These are phyloP conservation scores for Wickerhamia fluorescens DNA, from an alignment of 805 yeast genomes.

Conservation along the genomic window DNA sequence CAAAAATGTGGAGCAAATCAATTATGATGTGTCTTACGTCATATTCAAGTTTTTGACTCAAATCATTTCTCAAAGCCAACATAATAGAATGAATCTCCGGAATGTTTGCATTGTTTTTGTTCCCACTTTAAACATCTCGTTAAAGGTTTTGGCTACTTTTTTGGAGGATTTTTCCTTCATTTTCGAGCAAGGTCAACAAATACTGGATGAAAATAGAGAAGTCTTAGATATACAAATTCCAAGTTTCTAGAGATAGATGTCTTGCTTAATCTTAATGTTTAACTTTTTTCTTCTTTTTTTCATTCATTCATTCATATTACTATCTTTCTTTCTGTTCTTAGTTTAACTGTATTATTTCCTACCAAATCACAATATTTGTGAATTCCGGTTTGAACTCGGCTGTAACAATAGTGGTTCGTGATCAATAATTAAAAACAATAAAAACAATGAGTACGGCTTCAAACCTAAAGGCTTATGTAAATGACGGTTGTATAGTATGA, in stretches of 20 bases:
- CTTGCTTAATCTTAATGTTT: too few relatives aligned
- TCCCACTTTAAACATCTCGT: constrained; percentile 67
- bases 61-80: constrained; percentile 52
- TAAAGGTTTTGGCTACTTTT: constrained; percentile 51
- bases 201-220: constrained; percentile 37
- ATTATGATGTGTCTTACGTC: constrained; percentile 53
- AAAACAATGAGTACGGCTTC: too few relatives aligned
- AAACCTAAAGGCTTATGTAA: too few relatives aligned
- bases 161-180: constrained; percentile 57
- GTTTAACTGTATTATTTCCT: too few relatives aligned
- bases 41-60: constrained; percentile 62
- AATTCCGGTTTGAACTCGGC: too few relatives aligned
- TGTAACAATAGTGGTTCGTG: too few relatives aligned
- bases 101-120: constrained; percentile 77
- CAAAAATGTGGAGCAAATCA: constrained; percentile 43
- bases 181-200: constrained; percentile 47
- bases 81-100: constrained; percentile 77
- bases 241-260: constrained; percentile 22
- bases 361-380: too few relatives aligned
- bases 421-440: too few relatives aligned
- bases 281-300: neutral
- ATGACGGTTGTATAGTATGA: too few relatives aligned
- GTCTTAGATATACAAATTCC: constrained; percentile 50
- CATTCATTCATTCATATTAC: too few relatives aligned
- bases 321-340: too few relatives aligned